Evolutionary conservation across 371 early-diverging fungal species (phyloP).

Genomic region (Rhizopus microsporus): DNA sequence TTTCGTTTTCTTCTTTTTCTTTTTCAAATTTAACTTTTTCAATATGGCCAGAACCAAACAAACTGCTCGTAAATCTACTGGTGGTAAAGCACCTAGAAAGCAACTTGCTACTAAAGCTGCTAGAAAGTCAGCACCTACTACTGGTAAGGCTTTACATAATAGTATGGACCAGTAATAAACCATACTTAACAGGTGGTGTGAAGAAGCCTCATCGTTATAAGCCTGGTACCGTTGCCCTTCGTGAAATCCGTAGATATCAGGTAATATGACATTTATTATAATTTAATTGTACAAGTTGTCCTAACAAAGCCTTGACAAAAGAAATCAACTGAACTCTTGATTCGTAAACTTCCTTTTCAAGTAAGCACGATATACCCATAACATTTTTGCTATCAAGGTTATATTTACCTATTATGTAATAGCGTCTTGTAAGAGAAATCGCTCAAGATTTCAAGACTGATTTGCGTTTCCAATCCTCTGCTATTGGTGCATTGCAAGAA

Average conservation of each 20-base stretch:
- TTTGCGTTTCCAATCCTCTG: slow-evolving; percentile 95
- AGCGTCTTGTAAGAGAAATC: slow-evolving; percentile 89
- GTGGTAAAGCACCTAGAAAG: slow-evolving; percentile 97
- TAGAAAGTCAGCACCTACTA: slow-evolving; percentile 43
- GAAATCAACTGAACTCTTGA: slow-evolving; percentile 94
- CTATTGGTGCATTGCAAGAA: slow-evolving; percentile 97
- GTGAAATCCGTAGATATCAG: slow-evolving; percentile 97
- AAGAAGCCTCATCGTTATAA: slow-evolving; percentile 85
- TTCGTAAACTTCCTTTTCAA: slow-evolving; percentile 98
- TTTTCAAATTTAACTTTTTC: slow-evolving; percentile 2
- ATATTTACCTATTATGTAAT: background rate
- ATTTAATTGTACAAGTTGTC: background rate
- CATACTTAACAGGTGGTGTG: slow-evolving; percentile 32
- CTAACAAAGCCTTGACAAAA: background rate
- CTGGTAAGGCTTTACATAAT: slow-evolving; percentile 19
- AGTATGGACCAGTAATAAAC: background rate
- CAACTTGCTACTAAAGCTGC: slow-evolving; percentile 94
- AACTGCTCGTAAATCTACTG: slow-evolving; percentile 98
- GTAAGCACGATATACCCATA: slow-evolving; percentile 3
- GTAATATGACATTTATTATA: slow-evolving; percentile 4
- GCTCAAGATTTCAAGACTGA: slow-evolving; percentile 96
- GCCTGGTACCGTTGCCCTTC: slow-evolving; percentile 87
- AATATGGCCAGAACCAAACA: slow-evolving; percentile 96
- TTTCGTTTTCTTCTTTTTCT: slow-evolving; percentile 1
- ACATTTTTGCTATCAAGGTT: background rate